Evolutionary conservation across 306 rosid species (phyloP).

Genomic region (Casuarina glauca): DNA sequence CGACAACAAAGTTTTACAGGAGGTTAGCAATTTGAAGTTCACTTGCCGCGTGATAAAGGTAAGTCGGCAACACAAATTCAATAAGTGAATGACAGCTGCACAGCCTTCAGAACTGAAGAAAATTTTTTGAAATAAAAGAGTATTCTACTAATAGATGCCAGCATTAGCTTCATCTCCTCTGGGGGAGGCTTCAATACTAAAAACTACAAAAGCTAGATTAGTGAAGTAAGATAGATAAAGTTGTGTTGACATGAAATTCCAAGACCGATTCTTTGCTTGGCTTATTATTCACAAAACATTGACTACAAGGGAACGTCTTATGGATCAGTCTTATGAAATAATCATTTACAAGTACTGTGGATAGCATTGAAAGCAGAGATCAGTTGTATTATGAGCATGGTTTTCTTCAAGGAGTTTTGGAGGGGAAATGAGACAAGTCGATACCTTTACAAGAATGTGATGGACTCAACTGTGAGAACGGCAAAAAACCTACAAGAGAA

Average conservation of each 20-base stretch:
- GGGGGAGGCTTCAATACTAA: background rate
- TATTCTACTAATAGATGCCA: background rate
- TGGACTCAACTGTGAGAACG: slow-evolving; percentile 79
- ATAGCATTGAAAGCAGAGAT: background rate
- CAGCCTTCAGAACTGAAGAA: background rate
- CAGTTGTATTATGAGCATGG: background rate
- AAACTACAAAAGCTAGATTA: background rate
- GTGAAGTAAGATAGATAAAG: background rate
- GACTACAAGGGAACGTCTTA: background rate
- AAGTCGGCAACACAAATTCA: background rate
- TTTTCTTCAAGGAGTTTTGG: background rate
- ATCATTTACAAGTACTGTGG: background rate
- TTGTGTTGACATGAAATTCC: background rate
- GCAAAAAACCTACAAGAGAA: slow-evolving; percentile 81
- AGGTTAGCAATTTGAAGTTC: slow-evolving; percentile 29
- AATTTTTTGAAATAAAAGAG: background rate
- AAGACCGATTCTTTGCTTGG: background rate
- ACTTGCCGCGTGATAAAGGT: background rate
- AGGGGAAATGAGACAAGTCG: background rate
- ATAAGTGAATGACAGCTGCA: background rate
- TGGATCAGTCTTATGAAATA: background rate
- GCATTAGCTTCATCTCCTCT: background rate
- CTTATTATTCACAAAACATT: background rate
- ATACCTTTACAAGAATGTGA: slow-evolving; percentile 72
- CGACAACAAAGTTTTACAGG: slow-evolving; percentile 12